Evolutionary conservation across 805 yeast genomes (phyloP).

Genomic region (Saturnispora halmiae): DNA sequence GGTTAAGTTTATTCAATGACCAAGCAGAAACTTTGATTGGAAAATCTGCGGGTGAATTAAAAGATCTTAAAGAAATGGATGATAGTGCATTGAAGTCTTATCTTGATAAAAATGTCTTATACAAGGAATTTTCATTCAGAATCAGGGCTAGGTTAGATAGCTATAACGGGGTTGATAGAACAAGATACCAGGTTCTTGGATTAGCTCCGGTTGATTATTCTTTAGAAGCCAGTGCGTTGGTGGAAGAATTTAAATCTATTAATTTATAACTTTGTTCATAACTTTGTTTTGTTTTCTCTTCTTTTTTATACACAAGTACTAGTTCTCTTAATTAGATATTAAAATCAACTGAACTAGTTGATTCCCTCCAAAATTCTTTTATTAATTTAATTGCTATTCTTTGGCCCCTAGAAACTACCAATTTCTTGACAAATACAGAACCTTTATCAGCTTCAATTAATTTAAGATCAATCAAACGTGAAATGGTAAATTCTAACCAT

Average conservation of each 20-base stretch:
- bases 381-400: slow-evolving; percentile 48
- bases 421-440: slow-evolving; percentile 43
- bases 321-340: slow-evolving; percentile 11
- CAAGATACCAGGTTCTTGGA: slow-evolving; percentile 61
- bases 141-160: slow-evolving; percentile 75
- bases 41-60: slow-evolving; percentile 52
- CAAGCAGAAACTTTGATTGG: slow-evolving; percentile 62
- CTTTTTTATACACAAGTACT: no score
- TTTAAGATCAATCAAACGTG: slow-evolving; percentile 17
- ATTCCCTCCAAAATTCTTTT: slow-evolving; percentile 55
- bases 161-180: slow-evolving; percentile 69
- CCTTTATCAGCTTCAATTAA: slow-evolving; percentile 22
- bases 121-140: slow-evolving; percentile 67
- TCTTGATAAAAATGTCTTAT: slow-evolving; percentile 33
- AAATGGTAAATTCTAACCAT: slow-evolving; percentile 32
- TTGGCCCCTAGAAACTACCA: slow-evolving; percentile 57
- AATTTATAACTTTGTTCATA: slow-evolving; percentile 18
- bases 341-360: slow-evolving; percentile 46
- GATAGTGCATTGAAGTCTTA: slow-evolving; percentile 28
- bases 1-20: slow-evolving; percentile 83
- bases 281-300: slow-evolving; percentile 2
- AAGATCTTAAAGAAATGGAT: slow-evolving; percentile 40
- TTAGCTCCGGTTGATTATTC: slow-evolving; percentile 45
- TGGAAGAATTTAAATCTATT: slow-evolving; percentile 34
- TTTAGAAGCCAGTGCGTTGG: slow-evolving; percentile 53